Evolutionary conservation across 805 yeast species (phyloP).

Genomic region (Lachancea lanzarotensis): DNA sequence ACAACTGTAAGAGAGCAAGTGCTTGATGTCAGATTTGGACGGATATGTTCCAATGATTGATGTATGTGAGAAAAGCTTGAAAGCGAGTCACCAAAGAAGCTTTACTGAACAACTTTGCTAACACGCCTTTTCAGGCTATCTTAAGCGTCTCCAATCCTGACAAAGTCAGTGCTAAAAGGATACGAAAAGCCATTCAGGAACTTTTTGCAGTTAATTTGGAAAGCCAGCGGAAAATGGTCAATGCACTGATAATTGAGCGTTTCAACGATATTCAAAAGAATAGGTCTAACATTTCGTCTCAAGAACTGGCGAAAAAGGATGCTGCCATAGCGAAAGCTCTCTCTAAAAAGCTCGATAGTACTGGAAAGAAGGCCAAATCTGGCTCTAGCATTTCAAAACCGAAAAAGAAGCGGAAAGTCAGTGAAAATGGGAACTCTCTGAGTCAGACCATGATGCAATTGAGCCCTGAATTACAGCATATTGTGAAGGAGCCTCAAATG

Average conservation of each 20-base stretch:
- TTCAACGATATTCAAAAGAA: conserved; percentile 42
- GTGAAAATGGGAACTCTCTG: conserved; percentile 29
- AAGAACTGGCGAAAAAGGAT: conserved; percentile 43
- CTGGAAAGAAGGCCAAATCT: conserved; percentile 10
- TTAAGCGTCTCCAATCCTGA: conserved; percentile 64
- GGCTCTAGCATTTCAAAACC: conserved; percentile 9
- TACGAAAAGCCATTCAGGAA: conserved; percentile 66
- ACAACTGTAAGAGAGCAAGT: too few relatives aligned
- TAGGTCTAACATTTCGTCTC: conserved; percentile 26
- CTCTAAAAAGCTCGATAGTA: conserved; percentile 26
- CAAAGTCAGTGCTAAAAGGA: conserved; percentile 61
- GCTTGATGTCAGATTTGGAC: conserved; percentile 14
- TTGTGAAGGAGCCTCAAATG: conserved; percentile 41
- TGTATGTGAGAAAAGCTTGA: conserved; percentile 34
- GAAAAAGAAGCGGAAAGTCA: conserved; percentile 14
- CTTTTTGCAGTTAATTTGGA: conserved; percentile 53
- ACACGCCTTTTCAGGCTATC: conserved; percentile 45
- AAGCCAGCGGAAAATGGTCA: conserved; percentile 46
- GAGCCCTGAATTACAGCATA: conserved; percentile 44
- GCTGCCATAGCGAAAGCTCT: conserved; percentile 46
- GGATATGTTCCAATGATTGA: conserved; percentile 59
- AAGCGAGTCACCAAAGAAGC: too few relatives aligned
- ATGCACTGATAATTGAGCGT: conserved; percentile 53
- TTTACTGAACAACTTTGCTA: too few relatives aligned
- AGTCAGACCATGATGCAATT: conserved; percentile 40